Evolutionary conservation across 2,329 filamentous ascomycete genomes (phyloP).

Genomic region (Ceratocystis alfenasii): DNA sequence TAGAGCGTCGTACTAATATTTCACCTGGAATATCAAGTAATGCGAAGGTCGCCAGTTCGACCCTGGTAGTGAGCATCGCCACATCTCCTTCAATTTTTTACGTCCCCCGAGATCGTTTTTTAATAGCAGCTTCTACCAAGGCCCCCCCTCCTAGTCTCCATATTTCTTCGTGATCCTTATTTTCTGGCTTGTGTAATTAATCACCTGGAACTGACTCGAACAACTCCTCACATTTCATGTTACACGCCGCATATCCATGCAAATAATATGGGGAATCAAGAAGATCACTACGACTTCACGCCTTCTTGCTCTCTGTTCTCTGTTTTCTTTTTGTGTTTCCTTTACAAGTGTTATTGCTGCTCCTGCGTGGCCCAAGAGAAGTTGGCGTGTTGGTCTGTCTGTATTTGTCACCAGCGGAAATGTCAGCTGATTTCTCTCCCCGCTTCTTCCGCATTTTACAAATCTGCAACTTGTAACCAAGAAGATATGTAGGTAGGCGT

Average conservation of each 20-base stretch:
- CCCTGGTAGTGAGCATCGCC: conserved; percentile 21
- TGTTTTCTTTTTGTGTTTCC: too few species aligned
- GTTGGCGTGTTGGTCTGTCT: background rate
- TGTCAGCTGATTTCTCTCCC: background rate
- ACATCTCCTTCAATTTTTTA: conserved; percentile 1
- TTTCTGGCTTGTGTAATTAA: background rate
- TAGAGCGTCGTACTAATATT: conserved; percentile 22
- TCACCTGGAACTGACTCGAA: background rate
- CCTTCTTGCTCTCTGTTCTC: background rate
- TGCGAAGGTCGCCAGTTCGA: conserved; percentile 21
- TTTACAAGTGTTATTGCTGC: background rate
- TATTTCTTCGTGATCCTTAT: background rate
- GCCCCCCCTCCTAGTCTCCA: background rate
- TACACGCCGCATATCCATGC: background rate
- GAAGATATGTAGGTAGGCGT: too few species aligned
- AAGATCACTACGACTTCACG: background rate
- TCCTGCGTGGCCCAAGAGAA: background rate
- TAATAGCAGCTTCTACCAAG: background rate
- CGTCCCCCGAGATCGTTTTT: background rate
- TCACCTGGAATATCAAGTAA: conserved; percentile 17
- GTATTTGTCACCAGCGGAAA: too few species aligned
- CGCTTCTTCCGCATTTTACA: background rate
- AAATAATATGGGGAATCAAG: background rate
- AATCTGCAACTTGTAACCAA: too few species aligned
- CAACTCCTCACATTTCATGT: background rate